Evolutionary conservation across 1,139 yeast genomes (phyloP).

Genomic region (Scheffersomyces segobiensis): DNA sequence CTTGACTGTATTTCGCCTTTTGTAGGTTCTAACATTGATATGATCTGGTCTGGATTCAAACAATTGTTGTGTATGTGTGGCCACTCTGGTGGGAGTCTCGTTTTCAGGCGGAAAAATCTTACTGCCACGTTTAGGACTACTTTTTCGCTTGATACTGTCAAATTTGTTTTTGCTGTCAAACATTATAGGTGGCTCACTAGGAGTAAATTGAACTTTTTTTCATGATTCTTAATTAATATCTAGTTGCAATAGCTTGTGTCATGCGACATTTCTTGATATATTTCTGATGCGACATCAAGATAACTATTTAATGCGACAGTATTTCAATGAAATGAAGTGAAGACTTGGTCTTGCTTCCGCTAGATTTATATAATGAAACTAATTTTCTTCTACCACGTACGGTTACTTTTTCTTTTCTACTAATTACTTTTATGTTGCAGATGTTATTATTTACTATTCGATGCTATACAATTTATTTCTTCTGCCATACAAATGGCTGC

Average conservation of each 20-base stretch:
- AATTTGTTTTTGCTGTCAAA: neutral
- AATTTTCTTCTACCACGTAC: neutral
- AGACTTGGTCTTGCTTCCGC: neutral
- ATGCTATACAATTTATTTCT: neutral
- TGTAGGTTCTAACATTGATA: neutral
- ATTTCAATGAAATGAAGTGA: too few species aligned
- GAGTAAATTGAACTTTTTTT: too few species aligned
- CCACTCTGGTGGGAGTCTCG: neutral
- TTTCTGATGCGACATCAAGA: too few species aligned
- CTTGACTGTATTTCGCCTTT: neutral
- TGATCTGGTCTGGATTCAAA: neutral
- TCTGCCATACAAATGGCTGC: neutral
- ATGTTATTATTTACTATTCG: too few species aligned
- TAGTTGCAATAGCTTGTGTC: neutral
- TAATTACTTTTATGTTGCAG: too few species aligned
- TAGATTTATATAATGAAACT: too few species aligned
- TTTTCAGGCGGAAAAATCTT: neutral
- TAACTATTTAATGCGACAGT: neutral
- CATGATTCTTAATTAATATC: neutral
- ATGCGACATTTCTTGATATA: neutral
- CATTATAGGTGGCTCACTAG: neutral
- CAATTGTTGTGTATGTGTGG: neutral
- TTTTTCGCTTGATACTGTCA: neutral
- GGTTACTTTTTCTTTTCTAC: too few species aligned
- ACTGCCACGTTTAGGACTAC: neutral